Evolutionary conservation across 495 filamentous ascomycete genomes (phyloP).

Genomic region (Cryomyces antarcticus): DNA sequence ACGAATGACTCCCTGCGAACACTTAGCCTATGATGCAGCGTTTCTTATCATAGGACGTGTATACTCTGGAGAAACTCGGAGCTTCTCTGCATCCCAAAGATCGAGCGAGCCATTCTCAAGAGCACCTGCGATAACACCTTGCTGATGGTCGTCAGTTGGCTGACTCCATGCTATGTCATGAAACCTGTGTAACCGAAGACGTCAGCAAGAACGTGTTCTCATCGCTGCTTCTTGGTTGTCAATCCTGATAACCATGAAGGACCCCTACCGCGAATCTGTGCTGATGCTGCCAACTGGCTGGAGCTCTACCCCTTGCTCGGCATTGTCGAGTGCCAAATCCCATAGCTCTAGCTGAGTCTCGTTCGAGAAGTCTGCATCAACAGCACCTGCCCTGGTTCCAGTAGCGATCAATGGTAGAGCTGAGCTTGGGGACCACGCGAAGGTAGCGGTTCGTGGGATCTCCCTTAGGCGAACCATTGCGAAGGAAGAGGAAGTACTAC

Average conservation of each 20-base stretch:
- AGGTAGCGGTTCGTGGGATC: conserved; percentile 87
- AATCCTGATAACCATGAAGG: neutral
- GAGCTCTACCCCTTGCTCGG: conserved; percentile 57
- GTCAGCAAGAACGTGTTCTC: conserved; percentile 1
- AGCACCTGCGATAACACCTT: conserved; percentile 82
- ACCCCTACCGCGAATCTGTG: conserved; percentile 67
- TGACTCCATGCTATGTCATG: conserved; percentile 91
- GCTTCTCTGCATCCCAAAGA: conserved; percentile 84
- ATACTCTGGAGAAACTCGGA: conserved; percentile 24
- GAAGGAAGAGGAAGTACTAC: conserved; percentile 11
- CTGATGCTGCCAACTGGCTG: conserved; percentile 65
- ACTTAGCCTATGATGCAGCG: neutral
- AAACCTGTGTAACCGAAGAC: conserved; percentile 37
- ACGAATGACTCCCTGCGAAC: conserved; percentile 48
- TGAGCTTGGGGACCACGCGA: conserved; percentile 79
- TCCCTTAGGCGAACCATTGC: conserved; percentile 89
- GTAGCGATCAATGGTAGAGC: conserved; percentile 67
- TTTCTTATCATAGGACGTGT: too few species aligned
- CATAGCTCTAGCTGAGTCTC: conserved; percentile 93
- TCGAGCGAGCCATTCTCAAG: conserved; percentile 92
- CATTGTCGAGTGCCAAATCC: conserved; percentile 66
- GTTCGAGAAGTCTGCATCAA: conserved; percentile 92
- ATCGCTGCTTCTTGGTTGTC: neutral
- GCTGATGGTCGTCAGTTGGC: conserved; percentile 49
- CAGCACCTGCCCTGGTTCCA: conserved; percentile 86